A percentile compares a stretch with the other conserved stretches of the same genome.
Evolutionary conservation across 768 basidiomycete genomes (phyloP).

Genomic region (Macrolepiota albuminosa): DNA sequence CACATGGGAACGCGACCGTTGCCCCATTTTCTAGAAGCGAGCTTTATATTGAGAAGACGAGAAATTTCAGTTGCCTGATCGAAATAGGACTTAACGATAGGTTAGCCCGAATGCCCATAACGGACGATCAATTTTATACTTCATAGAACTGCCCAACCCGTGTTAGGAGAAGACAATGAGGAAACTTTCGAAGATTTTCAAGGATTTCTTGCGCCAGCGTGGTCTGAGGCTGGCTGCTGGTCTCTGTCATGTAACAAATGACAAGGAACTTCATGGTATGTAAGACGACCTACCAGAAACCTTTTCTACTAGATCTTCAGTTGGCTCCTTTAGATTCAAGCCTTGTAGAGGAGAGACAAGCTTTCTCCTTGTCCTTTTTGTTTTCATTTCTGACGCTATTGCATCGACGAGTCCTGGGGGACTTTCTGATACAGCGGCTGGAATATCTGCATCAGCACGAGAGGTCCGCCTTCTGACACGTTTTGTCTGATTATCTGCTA

Average conservation of each 20-base stretch:
- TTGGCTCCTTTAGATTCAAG: not conserved
- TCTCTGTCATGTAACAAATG: slow-evolving; percentile 2
- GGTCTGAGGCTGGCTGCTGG: slow-evolving; percentile 24
- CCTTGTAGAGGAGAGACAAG: not conserved
- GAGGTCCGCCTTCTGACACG: slow-evolving; percentile 3
- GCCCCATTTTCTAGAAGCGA: slow-evolving; percentile 74
- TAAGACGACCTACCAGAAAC: not conserved
- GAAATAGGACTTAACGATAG: slow-evolving; percentile 77
- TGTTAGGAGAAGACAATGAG: slow-evolving; percentile 87
- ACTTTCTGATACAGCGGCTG: not conserved
- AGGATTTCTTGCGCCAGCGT: slow-evolving; percentile 67
- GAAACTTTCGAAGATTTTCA: slow-evolving; percentile 68
- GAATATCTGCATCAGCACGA: not conserved
- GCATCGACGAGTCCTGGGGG: not conserved
- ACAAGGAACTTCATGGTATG: not conserved
- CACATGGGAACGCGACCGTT: slow-evolving; percentile 73
- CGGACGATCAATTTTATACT: slow-evolving; percentile 35
- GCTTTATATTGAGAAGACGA: slow-evolving; percentile 73
- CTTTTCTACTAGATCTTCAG: not conserved
- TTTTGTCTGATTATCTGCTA: slow-evolving; percentile 1
- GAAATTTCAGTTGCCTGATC: slow-evolving; percentile 83
- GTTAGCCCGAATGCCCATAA: not conserved
- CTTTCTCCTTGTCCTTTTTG: slow-evolving; percentile 8
- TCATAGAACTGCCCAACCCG: slow-evolving; percentile 96
- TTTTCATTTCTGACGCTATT: not conserved